Evolutionary conservation across 2,329 filamentous ascomycete species (phyloP).

Genomic region (Orbilia quercus): DNA sequence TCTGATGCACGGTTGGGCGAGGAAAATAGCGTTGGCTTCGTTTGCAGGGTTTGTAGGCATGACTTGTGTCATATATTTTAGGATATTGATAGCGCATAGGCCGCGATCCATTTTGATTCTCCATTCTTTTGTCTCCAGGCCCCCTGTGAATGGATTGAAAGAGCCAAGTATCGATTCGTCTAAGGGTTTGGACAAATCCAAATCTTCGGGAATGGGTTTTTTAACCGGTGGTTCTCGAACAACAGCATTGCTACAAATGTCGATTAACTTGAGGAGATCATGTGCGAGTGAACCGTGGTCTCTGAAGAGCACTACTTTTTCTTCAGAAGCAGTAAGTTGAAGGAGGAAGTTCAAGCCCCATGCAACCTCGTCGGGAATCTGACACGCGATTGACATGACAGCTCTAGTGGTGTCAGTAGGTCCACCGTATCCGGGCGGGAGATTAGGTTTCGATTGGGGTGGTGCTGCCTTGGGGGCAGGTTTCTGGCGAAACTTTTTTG

Average conservation of each 20-base stretch:
- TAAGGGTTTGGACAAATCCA: background rate
- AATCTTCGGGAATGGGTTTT: background rate
- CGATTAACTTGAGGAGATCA: conserved; percentile 15
- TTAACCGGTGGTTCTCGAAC: background rate
- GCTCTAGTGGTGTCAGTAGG: conserved; percentile 10
- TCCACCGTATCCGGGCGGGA: background rate
- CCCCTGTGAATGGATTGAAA: conserved; percentile 4
- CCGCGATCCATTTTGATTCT: conserved; percentile 19
- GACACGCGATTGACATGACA: conserved; percentile 21
- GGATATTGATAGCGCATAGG: conserved; percentile 31
- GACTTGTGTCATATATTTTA: conserved; percentile 30
- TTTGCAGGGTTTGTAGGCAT: conserved; percentile 4
- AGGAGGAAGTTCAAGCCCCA: conserved; percentile 14
- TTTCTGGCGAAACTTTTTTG: conserved; percentile 17
- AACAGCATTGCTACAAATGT: conserved; percentile 11
- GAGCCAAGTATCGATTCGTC: background rate
- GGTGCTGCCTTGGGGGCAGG: background rate
- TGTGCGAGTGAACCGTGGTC: conserved; percentile 15
- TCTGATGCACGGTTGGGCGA: background rate
- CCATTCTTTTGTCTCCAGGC: conserved; percentile 28
- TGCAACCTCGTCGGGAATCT: conserved; percentile 23
- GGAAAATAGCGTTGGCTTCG: conserved; percentile 4
- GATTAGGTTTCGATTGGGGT: background rate
- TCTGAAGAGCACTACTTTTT: background rate
- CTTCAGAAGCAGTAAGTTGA: conserved; percentile 4